These are phyloP conservation scores for Paecilomyces formosus DNA, from an alignment of 2,329 filamentous ascomycete species.

Conservation along the genomic window DNA sequence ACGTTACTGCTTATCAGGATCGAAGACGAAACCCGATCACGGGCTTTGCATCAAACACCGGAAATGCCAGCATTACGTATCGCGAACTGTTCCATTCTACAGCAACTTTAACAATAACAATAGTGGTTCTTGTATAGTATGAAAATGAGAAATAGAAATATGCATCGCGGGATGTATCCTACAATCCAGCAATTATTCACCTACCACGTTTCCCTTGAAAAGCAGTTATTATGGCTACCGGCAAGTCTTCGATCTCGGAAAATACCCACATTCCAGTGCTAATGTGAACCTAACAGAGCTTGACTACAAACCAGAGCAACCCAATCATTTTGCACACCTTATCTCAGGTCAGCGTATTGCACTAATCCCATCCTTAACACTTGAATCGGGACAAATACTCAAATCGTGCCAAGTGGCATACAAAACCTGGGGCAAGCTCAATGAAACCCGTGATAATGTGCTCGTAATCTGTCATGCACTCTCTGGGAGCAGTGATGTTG, in stretches of 20 bases:
- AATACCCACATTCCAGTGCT: neutral
- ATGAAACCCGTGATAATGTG: slow-evolving; percentile 54
- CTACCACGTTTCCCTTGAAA: too few species aligned
- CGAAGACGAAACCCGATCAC: too few species aligned
- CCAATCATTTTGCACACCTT: neutral
- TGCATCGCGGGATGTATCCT: too few species aligned
- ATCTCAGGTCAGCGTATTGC: neutral
- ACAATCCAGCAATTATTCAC: too few species aligned
- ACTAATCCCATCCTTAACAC: neutral
- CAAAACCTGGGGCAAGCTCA: slow-evolving; percentile 57
- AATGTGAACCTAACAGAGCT: neutral
- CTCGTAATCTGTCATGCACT: slow-evolving; percentile 78
- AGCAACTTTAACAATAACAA: too few species aligned
- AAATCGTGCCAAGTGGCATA: slow-evolving; percentile 55
- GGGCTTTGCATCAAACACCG: too few species aligned
- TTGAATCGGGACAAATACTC: neutral
- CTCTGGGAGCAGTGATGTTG: slow-evolving; percentile 76
- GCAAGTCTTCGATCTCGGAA: neutral
- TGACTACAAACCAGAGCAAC: neutral
- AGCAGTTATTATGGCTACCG: neutral
- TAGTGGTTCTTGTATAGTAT: too few species aligned
- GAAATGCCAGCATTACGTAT: too few species aligned
- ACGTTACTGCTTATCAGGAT: too few species aligned
- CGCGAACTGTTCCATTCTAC: too few species aligned
- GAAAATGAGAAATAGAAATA: too few species aligned